Evolutionary conservation across 2,329 filamentous ascomycete genomes (phyloP), one percentile per base, ranked within the genome.

Genomic region (Fusarium sp.): DNA sequence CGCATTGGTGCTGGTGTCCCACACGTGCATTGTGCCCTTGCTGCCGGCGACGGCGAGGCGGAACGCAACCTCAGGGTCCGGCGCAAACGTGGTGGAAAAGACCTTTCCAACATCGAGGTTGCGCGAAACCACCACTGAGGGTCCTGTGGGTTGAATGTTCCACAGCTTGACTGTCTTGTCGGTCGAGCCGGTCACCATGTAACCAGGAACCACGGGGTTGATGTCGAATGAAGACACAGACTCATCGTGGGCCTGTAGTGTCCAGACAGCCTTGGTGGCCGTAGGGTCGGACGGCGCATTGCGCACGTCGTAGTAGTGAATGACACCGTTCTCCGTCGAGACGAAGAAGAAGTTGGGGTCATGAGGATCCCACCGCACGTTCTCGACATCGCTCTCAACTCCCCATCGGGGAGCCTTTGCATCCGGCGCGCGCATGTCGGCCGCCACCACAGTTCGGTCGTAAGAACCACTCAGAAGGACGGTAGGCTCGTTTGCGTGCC

Each of bases 131-230:
- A 99, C 94, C 88, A 99, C 92, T 64, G 90, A 92, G 2, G 96
- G 96, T 3, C 94, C 94, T 40, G 88, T 88, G 14, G 91, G 81
- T 73, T 91, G 88, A 59, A 98, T 90, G 81, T 97, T 97, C 96
- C 96, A 99, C 59, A 99, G 86, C 86, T 99, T 99, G 74, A 98
- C 94, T 7, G 92, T 93, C 84, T 94, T 95, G 84, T 99, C 96
- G 15, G 93, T 95, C 3, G 94, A 97, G 5, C 95, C 96, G 1
- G 96, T 98, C 15, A 90, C 96, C 81, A 99, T 88, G 86, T 93
- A 98, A 43, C 96, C 96, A 2, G 96, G 95, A 63, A 99, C 94
- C 50, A 90, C 84, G 5, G 91, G 87, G 84, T 98, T 98, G 81
- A 98, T 88, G 79, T 97, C 95, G 78, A 99, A 98, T 1, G 94